Conservation (phyloP, 2,329 filamentous ascomycete genomes). For the Cladophialophora immunda region DNA sequence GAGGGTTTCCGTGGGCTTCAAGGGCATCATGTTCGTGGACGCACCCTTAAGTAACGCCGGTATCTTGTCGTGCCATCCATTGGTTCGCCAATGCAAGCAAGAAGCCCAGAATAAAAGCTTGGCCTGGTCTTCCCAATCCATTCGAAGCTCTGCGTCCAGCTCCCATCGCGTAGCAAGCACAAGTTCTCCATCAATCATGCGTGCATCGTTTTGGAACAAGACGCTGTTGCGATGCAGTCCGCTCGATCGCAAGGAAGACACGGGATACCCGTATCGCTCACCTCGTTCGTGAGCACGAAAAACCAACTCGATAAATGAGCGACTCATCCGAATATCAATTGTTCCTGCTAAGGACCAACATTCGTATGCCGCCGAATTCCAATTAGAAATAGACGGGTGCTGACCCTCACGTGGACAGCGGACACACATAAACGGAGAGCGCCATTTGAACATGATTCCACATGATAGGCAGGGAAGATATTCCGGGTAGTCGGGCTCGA, state of each 20-base stretch:
- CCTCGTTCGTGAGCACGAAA: conserved; percentile 13
- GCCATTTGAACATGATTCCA: conserved; percentile 17
- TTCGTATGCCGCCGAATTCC: conserved; percentile 10
- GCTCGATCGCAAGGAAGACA: conserved; percentile 13
- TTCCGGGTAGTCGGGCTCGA: conserved; percentile 13
- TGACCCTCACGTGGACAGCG: conserved; percentile 6
- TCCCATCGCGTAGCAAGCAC: conserved; percentile 14
- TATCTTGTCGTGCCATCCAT: conserved; percentile 12
- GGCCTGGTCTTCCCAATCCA: not conserved
- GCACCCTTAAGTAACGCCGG: conserved; percentile 10
- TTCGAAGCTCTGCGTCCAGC: conserved; percentile 10
- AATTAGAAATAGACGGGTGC: conserved; percentile 7
- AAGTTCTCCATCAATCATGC: conserved; percentile 16
- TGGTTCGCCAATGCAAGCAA: conserved; percentile 5
- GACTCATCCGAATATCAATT: conserved; percentile 9
- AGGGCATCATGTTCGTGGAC: conserved; percentile 11
- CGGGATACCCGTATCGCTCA: conserved; percentile 10
- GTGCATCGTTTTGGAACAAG: conserved; percentile 15
- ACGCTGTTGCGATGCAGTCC: not conserved
- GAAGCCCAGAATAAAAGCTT: conserved; percentile 6
- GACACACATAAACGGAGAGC: conserved; percentile 7
- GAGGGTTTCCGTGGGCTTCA: conserved; percentile 11
- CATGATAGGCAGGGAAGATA: conserved; percentile 15
- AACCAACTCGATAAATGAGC: conserved; percentile 8
- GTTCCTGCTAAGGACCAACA: conserved; percentile 9